These are phyloP conservation scores for Rhodomyrtus tomentosa DNA, from an alignment of 345 rosid genomes.

Conservation along the genomic window DNA sequence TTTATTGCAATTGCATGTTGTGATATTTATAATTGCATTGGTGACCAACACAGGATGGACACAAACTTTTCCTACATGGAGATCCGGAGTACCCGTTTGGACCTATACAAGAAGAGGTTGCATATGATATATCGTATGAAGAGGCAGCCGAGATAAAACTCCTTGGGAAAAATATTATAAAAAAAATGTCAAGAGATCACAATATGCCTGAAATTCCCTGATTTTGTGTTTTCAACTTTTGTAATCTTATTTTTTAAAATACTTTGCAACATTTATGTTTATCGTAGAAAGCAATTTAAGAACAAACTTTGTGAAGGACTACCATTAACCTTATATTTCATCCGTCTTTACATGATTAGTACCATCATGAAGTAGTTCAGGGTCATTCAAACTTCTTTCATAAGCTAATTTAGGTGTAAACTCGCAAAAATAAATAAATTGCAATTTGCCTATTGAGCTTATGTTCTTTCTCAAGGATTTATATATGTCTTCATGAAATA, in stretches of 20 bases:
- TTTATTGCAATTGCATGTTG: background rate
- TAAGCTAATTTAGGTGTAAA: no score
- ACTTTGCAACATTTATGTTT: background rate
- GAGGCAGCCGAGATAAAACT: background rate
- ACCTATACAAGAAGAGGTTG: background rate
- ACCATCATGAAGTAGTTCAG: no score
- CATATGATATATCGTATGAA: background rate
- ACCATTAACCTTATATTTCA: no score
- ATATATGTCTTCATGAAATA: no score
- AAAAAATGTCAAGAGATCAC: background rate
- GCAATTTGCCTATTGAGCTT: no score
- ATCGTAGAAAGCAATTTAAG: no score
- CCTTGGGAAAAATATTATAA: background rate
- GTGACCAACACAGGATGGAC: background rate
- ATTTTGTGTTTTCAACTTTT: background rate
- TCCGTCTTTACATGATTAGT: no score
- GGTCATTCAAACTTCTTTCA: no score
- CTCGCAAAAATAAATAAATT: no score
- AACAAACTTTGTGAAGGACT: no score
- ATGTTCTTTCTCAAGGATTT: no score
- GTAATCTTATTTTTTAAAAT: background rate
- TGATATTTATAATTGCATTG: background rate
- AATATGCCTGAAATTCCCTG: background rate
- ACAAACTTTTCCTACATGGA: background rate
- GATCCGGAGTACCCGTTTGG: background rate